A percentile compares a stretch with the other conserved stretches of the same genome.
These are phyloP conservation scores for Ophiostoma quercus DNA, from an alignment of 2,329 filamentous ascomycete genomes.

Conservation along the genomic window DNA sequence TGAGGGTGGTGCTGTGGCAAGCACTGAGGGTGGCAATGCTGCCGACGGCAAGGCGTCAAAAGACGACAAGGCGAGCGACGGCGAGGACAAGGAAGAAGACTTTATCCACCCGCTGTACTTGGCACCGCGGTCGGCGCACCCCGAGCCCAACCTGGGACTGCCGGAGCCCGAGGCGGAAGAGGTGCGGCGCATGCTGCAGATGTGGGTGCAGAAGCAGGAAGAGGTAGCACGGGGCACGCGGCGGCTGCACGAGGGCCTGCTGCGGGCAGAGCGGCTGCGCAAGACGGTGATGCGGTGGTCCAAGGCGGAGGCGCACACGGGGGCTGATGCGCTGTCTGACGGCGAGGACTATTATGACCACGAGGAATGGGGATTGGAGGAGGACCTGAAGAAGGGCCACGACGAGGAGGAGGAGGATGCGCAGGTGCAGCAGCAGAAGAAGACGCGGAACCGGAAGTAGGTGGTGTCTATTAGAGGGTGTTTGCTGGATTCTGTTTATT, in stretches of 20 bases:
- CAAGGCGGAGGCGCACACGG: conserved; percentile 70
- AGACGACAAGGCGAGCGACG: background rate
- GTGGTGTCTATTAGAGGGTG: too few species aligned
- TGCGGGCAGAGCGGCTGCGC: conserved; percentile 66
- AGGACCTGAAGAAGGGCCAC: conserved; percentile 73
- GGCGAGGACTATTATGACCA: conserved; percentile 86
- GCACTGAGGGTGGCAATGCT: too few species aligned
- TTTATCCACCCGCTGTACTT: conserved; percentile 71
- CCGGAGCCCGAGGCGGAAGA: conserved; percentile 72
- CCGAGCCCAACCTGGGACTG: conserved; percentile 66
- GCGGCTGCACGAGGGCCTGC: conserved; percentile 63
- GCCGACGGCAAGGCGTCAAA: background rate
- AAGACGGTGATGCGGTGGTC: conserved; percentile 68
- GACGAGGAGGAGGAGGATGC: conserved; percentile 76
- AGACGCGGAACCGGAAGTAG: conserved; percentile 53
- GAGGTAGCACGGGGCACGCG: conserved; percentile 69
- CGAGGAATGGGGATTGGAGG: conserved; percentile 69
- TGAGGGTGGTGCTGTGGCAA: too few species aligned
- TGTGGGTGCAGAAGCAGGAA: conserved; percentile 82
- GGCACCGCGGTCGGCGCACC: conserved; percentile 55
- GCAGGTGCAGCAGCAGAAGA: conserved; percentile 51
- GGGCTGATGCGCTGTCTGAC: conserved; percentile 66
- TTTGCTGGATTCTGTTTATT: too few species aligned
- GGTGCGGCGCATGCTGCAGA: conserved; percentile 64
- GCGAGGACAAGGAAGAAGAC: conserved; percentile 37